Evolutionary conservation across 148 eudicot genomes (phyloP).

Genomic region (Chenopodium album): DNA sequence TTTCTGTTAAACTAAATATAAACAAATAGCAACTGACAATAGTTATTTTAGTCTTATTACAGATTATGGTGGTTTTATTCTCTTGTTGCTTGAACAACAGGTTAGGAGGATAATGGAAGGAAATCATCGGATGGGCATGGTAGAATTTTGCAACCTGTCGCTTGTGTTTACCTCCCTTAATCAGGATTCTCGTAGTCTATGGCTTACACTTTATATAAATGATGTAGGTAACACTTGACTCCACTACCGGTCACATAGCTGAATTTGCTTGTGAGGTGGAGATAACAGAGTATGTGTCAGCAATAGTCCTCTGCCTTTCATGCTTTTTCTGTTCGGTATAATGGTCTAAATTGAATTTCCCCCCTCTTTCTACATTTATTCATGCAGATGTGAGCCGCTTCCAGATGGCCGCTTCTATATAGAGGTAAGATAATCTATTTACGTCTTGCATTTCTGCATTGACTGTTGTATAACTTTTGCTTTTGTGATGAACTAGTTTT

Average conservation of each 20-base stretch:
- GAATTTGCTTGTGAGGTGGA: slow-evolving; percentile 98
- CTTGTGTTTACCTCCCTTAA: slow-evolving; percentile 26
- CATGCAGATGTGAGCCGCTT: slow-evolving; percentile 91
- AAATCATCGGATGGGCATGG: slow-evolving; percentile 99
- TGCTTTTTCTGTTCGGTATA: neutral
- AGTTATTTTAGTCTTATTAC: slow-evolving; percentile 27
- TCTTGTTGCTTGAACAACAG: slow-evolving; percentile 50
- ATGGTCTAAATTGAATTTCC: slow-evolving; percentile 6
- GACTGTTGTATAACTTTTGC: slow-evolving; percentile 1
- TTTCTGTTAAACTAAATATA: neutral
- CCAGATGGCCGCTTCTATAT: slow-evolving; percentile 97
- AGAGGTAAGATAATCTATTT: slow-evolving; percentile 52
- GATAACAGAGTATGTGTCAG: slow-evolving; percentile 70
- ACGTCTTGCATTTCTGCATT: slow-evolving; percentile 1
- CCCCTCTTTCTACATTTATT: neutral
- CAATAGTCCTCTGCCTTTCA: slow-evolving; percentile 2
- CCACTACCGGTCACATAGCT: slow-evolving; percentile 69
- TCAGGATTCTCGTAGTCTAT: slow-evolving; percentile 24
- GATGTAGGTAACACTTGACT: slow-evolving; percentile 70
- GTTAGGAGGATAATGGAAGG: slow-evolving; percentile 99
- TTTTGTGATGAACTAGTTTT: neutral
- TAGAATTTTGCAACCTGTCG: slow-evolving; percentile 35
- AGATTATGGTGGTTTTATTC: slow-evolving; percentile 39
- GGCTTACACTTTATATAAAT: slow-evolving; percentile 29
- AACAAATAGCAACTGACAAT: slow-evolving; percentile 26